Percentiles rank a stretch among this genome's conserved stretches.
Conservation (phyloP, 345 rosid species). For the Syzygium grande region DNA sequence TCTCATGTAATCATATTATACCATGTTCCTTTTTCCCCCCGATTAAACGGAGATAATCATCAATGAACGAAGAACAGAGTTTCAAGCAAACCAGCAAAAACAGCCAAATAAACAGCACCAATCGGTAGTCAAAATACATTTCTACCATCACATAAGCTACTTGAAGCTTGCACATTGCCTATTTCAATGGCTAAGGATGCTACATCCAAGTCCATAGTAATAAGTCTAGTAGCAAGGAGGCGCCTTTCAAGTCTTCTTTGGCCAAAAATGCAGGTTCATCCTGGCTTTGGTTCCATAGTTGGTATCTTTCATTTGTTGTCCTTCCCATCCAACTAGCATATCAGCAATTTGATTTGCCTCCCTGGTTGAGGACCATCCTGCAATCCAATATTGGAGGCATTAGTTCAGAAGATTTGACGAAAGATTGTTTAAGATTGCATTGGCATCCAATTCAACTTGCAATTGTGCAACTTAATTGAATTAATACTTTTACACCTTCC, state of each 20-base stretch:
- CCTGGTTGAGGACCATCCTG: not conserved
- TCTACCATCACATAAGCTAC: not conserved
- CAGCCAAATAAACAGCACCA: not conserved
- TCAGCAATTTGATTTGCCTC: not conserved
- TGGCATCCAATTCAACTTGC: not conserved
- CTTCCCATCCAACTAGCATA: not conserved
- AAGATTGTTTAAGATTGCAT: not conserved
- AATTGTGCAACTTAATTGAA: not conserved
- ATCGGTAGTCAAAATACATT: not conserved
- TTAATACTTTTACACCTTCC: not conserved
- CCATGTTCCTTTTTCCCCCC: not conserved
- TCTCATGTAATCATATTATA: not conserved
- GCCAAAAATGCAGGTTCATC: not conserved
- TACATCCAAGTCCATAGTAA: not conserved
- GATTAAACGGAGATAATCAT: not conserved
- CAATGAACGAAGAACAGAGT: not conserved
- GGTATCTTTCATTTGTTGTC: not conserved
- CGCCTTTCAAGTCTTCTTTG: not conserved
- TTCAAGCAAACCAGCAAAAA: not conserved
- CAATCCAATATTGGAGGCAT: not conserved
- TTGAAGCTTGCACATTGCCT: not conserved
- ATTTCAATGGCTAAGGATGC: not conserved
- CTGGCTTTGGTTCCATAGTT: not conserved
- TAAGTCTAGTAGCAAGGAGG: not conserved
- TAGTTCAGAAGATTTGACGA: not conserved